Percentiles rank a stretch among this genome's conserved stretches.
Evolutionary conservation across 352 stramenopile species (phyloP).

Genomic region (Pilasporangium apinafurcum): DNA sequence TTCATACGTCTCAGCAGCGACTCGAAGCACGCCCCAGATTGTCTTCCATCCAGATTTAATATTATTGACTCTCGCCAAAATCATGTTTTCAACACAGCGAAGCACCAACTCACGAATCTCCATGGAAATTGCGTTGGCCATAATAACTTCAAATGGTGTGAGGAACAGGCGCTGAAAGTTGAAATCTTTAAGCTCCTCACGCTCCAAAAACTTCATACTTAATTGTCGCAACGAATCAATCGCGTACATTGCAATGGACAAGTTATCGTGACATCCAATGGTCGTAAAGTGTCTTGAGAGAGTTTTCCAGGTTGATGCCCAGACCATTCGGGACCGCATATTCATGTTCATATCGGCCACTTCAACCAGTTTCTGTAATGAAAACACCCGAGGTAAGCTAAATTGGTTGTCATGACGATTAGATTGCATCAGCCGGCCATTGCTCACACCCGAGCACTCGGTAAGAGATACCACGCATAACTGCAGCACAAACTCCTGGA

Average conservation of each 20-base stretch:
- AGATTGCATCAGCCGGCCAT: slow-evolving; percentile 20
- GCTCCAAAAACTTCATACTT: slow-evolving; percentile 99
- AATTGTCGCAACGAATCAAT: slow-evolving; percentile 99
- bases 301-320: slow-evolving; percentile 97
- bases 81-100: slow-evolving; percentile 89
- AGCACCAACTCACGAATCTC: slow-evolving; percentile 91
- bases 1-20: slow-evolving; percentile 81
- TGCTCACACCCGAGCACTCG: slow-evolving; percentile 77
- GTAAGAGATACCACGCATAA: slow-evolving; percentile 88
- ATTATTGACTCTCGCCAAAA: slow-evolving; percentile 79
- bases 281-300: slow-evolving; percentile 97
- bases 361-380: slow-evolving; percentile 98
- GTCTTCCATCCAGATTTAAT: slow-evolving; percentile 93
- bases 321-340: slow-evolving; percentile 93
- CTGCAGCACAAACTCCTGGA: slow-evolving; percentile 89
- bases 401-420: slow-evolving; percentile 21
- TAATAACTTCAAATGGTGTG: slow-evolving; percentile 95
- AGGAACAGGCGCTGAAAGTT: slow-evolving; percentile 99
- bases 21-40: slow-evolving; percentile 90
- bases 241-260: slow-evolving; percentile 97
- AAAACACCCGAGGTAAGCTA: slow-evolving; percentile 94
- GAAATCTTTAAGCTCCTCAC: slow-evolving; percentile 97
- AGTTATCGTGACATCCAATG: slow-evolving; percentile 95
- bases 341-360: slow-evolving; percentile 99
- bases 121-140: slow-evolving; percentile 71